These are phyloP conservation scores for Anthracocystis walkeri DNA, from an alignment of 1,284 basidiomycete species.

Conservation along the genomic window DNA sequence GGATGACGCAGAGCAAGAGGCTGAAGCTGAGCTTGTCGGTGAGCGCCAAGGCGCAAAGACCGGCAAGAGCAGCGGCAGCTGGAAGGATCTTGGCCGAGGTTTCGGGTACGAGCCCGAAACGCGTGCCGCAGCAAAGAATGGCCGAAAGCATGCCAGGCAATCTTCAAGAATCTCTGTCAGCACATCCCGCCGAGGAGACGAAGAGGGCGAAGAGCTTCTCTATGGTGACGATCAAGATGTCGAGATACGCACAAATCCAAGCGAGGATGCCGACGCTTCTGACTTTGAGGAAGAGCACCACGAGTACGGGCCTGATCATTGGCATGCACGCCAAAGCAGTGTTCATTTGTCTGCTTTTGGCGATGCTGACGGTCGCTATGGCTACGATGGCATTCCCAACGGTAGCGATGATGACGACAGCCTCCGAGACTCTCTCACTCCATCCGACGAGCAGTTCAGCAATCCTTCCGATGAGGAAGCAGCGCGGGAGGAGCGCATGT, in stretches of 20 bases:
- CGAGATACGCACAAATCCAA: constrained; percentile 60
- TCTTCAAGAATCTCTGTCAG: constrained; percentile 42
- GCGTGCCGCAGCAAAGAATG: background rate
- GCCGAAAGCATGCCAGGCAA: constrained; percentile 24
- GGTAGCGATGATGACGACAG: constrained; percentile 23
- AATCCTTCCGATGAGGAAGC: constrained; percentile 65
- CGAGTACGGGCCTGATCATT: constrained; percentile 34
- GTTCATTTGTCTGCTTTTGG: constrained; percentile 33
- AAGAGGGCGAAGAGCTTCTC: constrained; percentile 28
- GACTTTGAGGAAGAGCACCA: constrained; percentile 51
- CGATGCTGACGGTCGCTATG: constrained; percentile 11
- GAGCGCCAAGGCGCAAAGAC: constrained; percentile 3
- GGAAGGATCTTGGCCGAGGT: constrained; percentile 57
- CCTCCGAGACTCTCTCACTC: constrained; percentile 40
- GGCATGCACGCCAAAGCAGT: constrained; percentile 24
- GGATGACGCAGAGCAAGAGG: constrained; percentile 28
- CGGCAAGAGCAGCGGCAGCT: constrained; percentile 22
- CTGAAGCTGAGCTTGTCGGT: background rate
- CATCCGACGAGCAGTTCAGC: constrained; percentile 57
- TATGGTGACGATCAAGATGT: constrained; percentile 24
- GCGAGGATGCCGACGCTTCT: constrained; percentile 60
- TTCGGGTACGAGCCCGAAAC: constrained; percentile 57
- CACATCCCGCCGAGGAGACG: constrained; percentile 33
- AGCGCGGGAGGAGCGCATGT: constrained; percentile 43
- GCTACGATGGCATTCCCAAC: constrained; percentile 15